These are phyloP conservation scores for Mycena venus DNA, from an alignment of 768 basidiomycete species.

Conservation along the genomic window DNA sequence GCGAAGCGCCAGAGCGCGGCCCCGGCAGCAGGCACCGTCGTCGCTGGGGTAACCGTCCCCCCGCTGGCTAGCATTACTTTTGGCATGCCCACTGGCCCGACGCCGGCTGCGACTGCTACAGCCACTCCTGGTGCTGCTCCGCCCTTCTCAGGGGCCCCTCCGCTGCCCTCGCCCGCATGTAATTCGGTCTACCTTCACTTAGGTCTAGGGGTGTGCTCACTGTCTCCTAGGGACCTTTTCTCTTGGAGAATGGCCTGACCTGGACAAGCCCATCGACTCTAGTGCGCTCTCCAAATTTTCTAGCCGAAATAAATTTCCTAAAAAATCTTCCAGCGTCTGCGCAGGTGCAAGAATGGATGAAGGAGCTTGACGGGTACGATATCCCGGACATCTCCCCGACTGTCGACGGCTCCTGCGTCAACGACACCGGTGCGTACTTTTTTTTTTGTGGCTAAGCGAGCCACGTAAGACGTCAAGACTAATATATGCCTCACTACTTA, in stretches of 20 bases:
- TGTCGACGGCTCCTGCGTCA: conserved; percentile 75
- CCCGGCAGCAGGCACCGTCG: conserved; percentile 29
- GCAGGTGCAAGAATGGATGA: conserved; percentile 82
- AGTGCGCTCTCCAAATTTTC: neutral
- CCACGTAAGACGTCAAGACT: neutral
- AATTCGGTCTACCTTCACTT: conserved; percentile 39
- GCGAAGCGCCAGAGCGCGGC: conserved; percentile 35
- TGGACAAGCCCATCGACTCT: conserved; percentile 27
- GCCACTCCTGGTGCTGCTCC: conserved; percentile 72
- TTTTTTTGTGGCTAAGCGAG: neutral
- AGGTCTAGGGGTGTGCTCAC: neutral
- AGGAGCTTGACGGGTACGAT: conserved; percentile 76
- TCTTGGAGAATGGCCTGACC: conserved; percentile 10
- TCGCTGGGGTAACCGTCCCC: conserved; percentile 58
- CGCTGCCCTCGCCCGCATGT: conserved; percentile 74
- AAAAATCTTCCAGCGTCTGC: conserved; percentile 59
- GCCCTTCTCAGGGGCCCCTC: conserved; percentile 74
- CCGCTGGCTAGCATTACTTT: conserved; percentile 70
- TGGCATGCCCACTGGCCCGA: conserved; percentile 71
- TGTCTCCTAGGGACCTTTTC: conserved; percentile 8
- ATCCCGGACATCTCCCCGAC: conserved; percentile 80
- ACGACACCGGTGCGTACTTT: conserved; percentile 48
- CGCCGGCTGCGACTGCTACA: conserved; percentile 64
- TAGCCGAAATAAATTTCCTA: no score
- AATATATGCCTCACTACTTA: conserved; percentile 43